A percentile compares a stretch with the other conserved stretches of the same genome.
Evolutionary conservation across 2,329 filamentous ascomycete genomes (phyloP).

Genomic region (Leptographium lundbergii): DNA sequence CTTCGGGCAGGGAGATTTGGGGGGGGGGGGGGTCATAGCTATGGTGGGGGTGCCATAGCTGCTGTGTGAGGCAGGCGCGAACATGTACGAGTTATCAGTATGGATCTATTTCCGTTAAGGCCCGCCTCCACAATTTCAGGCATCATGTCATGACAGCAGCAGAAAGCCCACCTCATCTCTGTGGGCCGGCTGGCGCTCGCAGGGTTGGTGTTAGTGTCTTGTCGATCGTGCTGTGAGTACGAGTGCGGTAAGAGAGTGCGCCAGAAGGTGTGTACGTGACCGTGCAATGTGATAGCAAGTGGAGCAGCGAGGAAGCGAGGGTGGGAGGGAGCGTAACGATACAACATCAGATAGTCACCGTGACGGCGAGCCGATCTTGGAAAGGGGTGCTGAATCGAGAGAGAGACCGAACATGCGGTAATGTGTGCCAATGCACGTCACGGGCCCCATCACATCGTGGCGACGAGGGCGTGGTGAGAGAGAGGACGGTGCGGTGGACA

Average conservation of each 20-base stretch:
- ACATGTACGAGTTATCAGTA: too few relatives aligned
- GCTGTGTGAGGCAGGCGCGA: too few relatives aligned
- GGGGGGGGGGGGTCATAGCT: too few relatives aligned
- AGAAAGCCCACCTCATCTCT: too few relatives aligned
- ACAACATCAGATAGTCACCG: background rate
- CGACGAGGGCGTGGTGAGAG: background rate
- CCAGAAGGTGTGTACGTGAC: too few relatives aligned
- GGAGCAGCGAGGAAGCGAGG: background rate
- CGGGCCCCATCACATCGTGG: background rate
- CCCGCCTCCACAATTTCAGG: background rate
- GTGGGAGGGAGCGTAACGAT: background rate
- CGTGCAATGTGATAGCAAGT: too few relatives aligned
- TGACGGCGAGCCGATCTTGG: background rate
- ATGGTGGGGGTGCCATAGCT: too few relatives aligned
- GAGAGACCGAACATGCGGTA: background rate
- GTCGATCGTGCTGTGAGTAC: too few relatives aligned
- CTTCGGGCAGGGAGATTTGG: background rate
- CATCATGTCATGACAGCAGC: background rate
- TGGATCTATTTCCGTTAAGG: background rate
- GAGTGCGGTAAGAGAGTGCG: too few relatives aligned
- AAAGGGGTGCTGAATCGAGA: background rate
- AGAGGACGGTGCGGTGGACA: too few relatives aligned
- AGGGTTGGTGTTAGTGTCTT: too few relatives aligned
- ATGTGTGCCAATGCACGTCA: background rate
- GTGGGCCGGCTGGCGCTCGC: too few relatives aligned